Base-by-base conservation (phyloP, 2,329 filamentous ascomycete species). In the Paecilomyces formosus region DNA sequence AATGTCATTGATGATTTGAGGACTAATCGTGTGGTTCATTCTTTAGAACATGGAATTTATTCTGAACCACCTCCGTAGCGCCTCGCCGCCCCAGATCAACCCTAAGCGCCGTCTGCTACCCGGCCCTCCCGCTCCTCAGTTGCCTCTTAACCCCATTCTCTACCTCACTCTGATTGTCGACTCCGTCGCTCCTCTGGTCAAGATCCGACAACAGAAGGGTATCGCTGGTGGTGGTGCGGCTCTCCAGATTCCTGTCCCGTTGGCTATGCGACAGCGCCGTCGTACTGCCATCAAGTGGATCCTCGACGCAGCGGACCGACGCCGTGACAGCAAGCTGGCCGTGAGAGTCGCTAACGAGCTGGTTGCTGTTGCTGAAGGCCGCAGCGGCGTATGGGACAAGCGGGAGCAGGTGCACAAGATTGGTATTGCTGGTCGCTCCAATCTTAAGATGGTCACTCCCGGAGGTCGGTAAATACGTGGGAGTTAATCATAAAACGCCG, bases 141-240 rank as follows among this genome's bases (percentile, higher is more conserved):
- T 99, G 9, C 92, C 94, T 2, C 85, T 96, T 31, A 90, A 97
- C 74, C 94, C 94, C 1, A 82, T 95, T 57, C 83, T 90, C 57
- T 99, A 97, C 78, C 86, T 99, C 54, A 90, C 88, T 12, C 82
- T 95, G 31, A 92, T 92, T 31, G 87, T 99, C 68, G 94, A 99
- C 80, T 95, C 90, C 9, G 88, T 99, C 24, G 90, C 92, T 1
- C 94, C 94, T 9, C 82, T 99, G 15, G 80, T 99, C 69, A 88
- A 88, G 64, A 87, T 99, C 69, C 85, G 86, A 57, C 83, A 83
- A 61, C 83, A 91, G 66, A 85, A 85, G 68, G 92, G 91, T 65
- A 84, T 89, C 35, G 90, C 88, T 0, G 93, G 93, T 76, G 94
- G 94, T 79, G 94, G 94, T 74, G 83, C 85, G 35, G 84, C 90